Base-by-base conservation (phyloP, 192 early-diverging fungal species). In the Lobulomyces angularis region DNA sequence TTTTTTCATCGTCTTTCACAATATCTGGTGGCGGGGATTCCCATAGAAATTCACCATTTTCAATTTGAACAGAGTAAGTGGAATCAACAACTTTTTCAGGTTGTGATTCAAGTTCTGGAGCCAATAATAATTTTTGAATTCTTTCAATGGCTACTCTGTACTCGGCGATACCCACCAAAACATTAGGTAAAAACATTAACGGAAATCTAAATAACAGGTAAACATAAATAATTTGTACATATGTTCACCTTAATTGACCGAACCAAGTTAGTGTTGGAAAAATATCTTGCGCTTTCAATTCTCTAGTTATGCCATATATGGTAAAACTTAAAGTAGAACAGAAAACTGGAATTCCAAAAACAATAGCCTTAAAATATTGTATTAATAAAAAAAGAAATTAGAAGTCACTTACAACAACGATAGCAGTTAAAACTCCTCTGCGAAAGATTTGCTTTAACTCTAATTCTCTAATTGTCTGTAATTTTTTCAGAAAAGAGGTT, bases 41-140 rank as follows among this genome's bases (percentile, higher is more conserved):
- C 75, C 85, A 86, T 5, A 67, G 44, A 43, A 84, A 79, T 35
- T 64, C 51, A 22, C 69, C 85, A 36, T 86, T 50, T 3, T 48
- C 50, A 28, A 84, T 56, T 14, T 43, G 46, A 22, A 88, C 43
- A 1, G 80, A 81, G 45, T 51, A 57, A 3, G 65, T 51, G 14
- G 48, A 40, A 22, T 61, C 40, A 1, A 47, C 27, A 39, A 69
- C 62, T 12, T 71, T 38, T 3, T 49, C 39, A 1, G 65, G 56
- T 22, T 66, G 48, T 9, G 44, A 46, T 26, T 83, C 74, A 5
- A 83, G 46, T 44, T 88, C 81, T 16, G 69, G 55, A 0, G 74
- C 73, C 25, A 73, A 46, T 24, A 79, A 41, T 35, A 84, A 38
- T 11, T 52, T 64, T 42, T 58, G 40, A 22, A 77, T 69, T 32